Conservation (phyloP, 2,329 filamentous ascomycete species). For the Exophiala aquamarina region DNA sequence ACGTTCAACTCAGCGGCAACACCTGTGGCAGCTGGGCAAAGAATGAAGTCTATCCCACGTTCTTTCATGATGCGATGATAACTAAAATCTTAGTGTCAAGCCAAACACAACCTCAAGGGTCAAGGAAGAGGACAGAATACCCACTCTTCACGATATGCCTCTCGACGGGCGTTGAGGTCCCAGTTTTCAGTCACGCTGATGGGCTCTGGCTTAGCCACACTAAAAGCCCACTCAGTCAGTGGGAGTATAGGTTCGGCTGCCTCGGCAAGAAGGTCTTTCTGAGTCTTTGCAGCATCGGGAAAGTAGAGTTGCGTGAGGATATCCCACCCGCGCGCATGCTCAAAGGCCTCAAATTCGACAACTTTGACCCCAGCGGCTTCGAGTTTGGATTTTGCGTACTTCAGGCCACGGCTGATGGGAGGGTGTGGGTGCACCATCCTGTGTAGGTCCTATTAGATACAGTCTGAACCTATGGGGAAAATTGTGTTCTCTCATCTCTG, state of each 20-base stretch:
- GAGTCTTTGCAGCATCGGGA: constrained; percentile 59
- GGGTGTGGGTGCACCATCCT: constrained; percentile 65
- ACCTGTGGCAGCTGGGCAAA: constrained; percentile 56
- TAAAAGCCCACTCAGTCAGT: constrained; percentile 57
- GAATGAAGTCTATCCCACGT: constrained; percentile 49
- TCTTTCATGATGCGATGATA: constrained; percentile 46
- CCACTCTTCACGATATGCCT: constrained; percentile 51
- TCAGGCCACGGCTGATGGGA: constrained; percentile 55
- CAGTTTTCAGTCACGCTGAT: constrained; percentile 40
- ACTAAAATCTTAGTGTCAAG: too few relatives aligned
- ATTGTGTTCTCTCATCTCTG: too few relatives aligned
- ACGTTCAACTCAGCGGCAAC: constrained; percentile 47
- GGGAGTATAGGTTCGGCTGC: constrained; percentile 60
- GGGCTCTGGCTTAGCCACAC: constrained; percentile 34
- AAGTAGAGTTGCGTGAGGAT: constrained; percentile 56
- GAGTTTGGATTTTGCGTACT: constrained; percentile 44
- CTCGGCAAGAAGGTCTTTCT: constrained; percentile 49
- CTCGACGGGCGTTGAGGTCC: constrained; percentile 38
- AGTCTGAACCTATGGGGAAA: not conserved
- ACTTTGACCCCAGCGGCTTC: constrained; percentile 41
- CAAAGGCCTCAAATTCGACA: constrained; percentile 15
- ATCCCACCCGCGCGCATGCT: constrained; percentile 46
- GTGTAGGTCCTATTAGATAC: constrained; percentile 7
- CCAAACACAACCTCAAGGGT: too few relatives aligned
- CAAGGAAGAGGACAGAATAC: too few relatives aligned